Evolutionary conservation across 352 stramenopile species (phyloP).

Genomic region (Elongisporangium anandrum): DNA sequence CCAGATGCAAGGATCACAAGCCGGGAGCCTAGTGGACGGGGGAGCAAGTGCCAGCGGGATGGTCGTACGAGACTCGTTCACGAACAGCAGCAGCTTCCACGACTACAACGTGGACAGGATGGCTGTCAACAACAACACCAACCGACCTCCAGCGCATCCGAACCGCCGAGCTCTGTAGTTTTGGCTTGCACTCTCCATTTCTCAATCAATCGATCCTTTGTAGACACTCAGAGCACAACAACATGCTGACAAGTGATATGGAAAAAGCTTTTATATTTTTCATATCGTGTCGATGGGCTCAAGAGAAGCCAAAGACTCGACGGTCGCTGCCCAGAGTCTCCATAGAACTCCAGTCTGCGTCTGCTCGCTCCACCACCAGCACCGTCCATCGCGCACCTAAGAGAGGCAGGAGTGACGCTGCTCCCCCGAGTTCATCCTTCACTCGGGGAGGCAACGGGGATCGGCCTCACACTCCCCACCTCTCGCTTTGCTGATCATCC

Average conservation of each 20-base stretch:
- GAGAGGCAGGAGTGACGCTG: conserved; percentile 46
- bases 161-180: conserved; percentile 54
- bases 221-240: background rate
- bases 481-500: conserved; percentile 62
- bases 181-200: background rate
- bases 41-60: conserved; percentile 1
- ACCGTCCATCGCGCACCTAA: conserved; percentile 69
- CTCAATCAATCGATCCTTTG: background rate
- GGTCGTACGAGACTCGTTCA: conserved; percentile 54
- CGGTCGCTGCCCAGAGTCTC: background rate
- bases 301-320: background rate
- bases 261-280: background rate
- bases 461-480: conserved; percentile 33
- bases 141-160: conserved; percentile 55
- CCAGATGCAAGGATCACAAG: conserved; percentile 38
- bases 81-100: conserved; percentile 65
- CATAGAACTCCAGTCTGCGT: background rate
- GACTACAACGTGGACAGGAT: conserved; percentile 16
- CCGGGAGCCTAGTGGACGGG: conserved; percentile 11
- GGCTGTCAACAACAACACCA: conserved; percentile 12
- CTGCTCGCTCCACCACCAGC: background rate
- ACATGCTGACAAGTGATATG: background rate
- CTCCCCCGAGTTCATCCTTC: conserved; percentile 10
- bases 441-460: conserved; percentile 43
- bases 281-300: background rate